Conservation (phyloP, 345 rosid species). For the Eucalyptus leucophloia region DNA sequence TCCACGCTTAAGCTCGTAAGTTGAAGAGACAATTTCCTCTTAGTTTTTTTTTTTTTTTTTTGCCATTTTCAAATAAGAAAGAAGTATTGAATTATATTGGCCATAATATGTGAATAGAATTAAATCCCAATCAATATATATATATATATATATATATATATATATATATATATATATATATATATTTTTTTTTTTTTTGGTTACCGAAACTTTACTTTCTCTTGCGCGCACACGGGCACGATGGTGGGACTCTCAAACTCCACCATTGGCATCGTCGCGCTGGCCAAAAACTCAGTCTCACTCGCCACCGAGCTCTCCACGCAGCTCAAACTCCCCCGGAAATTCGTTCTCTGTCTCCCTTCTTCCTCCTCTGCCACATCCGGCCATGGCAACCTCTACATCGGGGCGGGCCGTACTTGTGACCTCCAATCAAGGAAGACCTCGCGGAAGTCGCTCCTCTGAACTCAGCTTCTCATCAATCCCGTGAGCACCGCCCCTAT, state of each 20-base stretch:
- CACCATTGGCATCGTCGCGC: slow-evolving; percentile 2
- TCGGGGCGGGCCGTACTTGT: slow-evolving; percentile 16
- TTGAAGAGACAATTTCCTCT: no score
- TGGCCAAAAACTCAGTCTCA: background rate
- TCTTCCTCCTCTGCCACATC: background rate
- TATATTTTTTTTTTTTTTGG: no score
- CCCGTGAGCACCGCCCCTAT: slow-evolving; percentile 1
- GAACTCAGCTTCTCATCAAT: slow-evolving; percentile 17
- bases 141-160: no score
- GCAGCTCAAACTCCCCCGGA: background rate
- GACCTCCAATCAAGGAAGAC: slow-evolving; percentile 1
- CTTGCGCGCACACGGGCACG: background rate
- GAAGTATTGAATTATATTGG: no score
- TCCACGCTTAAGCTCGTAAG: background rate
- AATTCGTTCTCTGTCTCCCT: slow-evolving; percentile 10
- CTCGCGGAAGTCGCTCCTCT: slow-evolving; percentile 4
- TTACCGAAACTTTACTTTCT: background rate
- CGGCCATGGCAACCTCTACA: slow-evolving; percentile 2
- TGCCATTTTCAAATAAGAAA: no score
- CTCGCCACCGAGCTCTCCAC: slow-evolving; percentile 1
- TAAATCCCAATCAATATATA: no score
- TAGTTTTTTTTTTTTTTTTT: no score
- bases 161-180: no score
- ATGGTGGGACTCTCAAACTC: slow-evolving; percentile 1
- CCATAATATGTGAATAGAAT: no score